These are phyloP conservation scores for Pythium myriotylum DNA, from an alignment of 352 stramenopile genomes.

Conservation along the genomic window DNA sequence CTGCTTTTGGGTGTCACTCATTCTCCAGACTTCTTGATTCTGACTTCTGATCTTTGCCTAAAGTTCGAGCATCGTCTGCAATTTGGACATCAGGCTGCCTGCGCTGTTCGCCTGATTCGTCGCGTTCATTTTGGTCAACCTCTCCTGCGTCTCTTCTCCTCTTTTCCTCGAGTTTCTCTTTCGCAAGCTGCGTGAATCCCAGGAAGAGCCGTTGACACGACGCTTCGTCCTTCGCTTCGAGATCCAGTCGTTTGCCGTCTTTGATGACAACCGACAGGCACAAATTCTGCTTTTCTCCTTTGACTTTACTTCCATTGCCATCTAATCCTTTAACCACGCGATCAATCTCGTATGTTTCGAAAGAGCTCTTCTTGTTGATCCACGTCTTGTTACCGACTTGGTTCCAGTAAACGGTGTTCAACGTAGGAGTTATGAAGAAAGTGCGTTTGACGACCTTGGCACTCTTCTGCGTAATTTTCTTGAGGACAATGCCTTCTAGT, in stretches of 20 bases:
- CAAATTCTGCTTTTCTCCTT: conserved; percentile 21
- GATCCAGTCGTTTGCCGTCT: conserved; percentile 50
- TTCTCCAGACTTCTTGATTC: too few species aligned
- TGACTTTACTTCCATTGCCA: conserved; percentile 25
- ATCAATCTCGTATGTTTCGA: conserved; percentile 44
- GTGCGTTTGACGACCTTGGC: conserved; percentile 58
- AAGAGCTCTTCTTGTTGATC: conserved; percentile 50
- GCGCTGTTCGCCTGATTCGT: neutral
- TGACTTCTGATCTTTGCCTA: neutral
- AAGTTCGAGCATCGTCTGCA: neutral
- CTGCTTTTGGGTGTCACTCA: too few species aligned
- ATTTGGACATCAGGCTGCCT: too few species aligned
- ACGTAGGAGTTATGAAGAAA: conserved; percentile 55
- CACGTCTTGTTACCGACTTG: conserved; percentile 45
- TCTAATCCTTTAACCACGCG: conserved; percentile 53
- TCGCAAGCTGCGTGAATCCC: conserved; percentile 50
- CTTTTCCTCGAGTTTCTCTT: conserved; percentile 43
- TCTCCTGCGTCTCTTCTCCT: conserved; percentile 27
- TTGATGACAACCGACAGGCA: conserved; percentile 53
- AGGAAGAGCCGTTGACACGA: conserved; percentile 49
- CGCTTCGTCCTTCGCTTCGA: conserved; percentile 54
- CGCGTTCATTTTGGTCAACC: neutral
- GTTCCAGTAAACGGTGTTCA: conserved; percentile 61
- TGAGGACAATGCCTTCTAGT: conserved; percentile 57
- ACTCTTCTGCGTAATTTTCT: conserved; percentile 70